These are phyloP conservation scores for Erodium chrysanthum DNA, from an alignment of 441 rosid genomes.

Conservation along the genomic window DNA sequence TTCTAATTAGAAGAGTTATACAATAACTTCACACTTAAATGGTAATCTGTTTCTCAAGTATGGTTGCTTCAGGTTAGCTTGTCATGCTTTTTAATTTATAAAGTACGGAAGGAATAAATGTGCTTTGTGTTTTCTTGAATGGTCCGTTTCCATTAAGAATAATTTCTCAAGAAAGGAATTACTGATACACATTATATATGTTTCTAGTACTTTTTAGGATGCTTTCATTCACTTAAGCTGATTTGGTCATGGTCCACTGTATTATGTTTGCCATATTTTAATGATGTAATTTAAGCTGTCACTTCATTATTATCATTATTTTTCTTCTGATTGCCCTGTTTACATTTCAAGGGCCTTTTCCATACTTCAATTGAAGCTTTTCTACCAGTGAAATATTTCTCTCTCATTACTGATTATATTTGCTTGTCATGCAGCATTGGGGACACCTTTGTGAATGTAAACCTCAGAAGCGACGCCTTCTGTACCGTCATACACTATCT, in stretches of 20 bases:
- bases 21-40: neutral
- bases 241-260: neutral
- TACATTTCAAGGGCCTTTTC: neutral
- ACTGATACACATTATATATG: neutral
- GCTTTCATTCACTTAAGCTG: neutral
- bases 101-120: neutral
- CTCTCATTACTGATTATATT: conserved; percentile 14
- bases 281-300: neutral
- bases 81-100: neutral
- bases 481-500: conserved; percentile 71
- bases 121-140: neutral
- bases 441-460: conserved; percentile 85
- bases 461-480: conserved; percentile 50
- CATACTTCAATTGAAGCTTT: neutral
- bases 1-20: neutral
- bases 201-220: neutral
- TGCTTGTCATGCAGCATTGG: conserved; percentile 65
- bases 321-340: neutral
- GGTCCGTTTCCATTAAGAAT: neutral
- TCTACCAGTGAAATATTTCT: neutral
- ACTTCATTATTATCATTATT: neutral
- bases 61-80: neutral
- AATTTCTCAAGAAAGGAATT: neutral
- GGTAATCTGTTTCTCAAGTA: conserved; percentile 4
- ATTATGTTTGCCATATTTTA: neutral